Base-by-base conservation (phyloP, 2,329 filamentous ascomycete species). In the Hypoxylon sp. region DNA sequence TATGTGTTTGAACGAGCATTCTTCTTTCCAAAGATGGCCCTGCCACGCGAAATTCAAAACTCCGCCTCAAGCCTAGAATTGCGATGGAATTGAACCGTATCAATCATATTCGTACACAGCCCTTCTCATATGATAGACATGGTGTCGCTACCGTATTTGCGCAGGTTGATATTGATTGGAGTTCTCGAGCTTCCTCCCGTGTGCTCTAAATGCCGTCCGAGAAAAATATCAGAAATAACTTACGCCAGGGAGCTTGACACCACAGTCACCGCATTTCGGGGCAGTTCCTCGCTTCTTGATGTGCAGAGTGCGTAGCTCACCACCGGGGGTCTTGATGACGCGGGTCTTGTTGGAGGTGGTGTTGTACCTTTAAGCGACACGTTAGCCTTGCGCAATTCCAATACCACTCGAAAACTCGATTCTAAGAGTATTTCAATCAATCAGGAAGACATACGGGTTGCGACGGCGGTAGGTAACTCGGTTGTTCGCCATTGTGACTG, bases 211-310 rank as follows among this genome's bases (percentile, higher is more conserved):
- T 56, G 30, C 14, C 34, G 61, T 48, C 19, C 21, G 19, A 60
- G 6, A 28, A 48, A 46, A 46, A 52, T 38, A 30, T 13, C 11
- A 10, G 21, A 50, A 56, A 43, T 21, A 5, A 97, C 94, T 92
- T 93, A 99, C 94, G 85, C 96, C 96, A 82, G 93, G 90, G 80
- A 99, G 92, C 89, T 98, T 98, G 87, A 90, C 90, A 81, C 96
- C 96, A 82, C 97, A 99, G 89, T 99, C 96, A 89, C 97, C 93
- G 83, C 96, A 99, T 90, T 99, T 99, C 82, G 96, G 96, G 74
- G 94, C 92, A 82, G 94, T 97, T 79, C 94, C 96, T 84, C 91
- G 93, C 93, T 99, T 99, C 93, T 98, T 98, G 89, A 98, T 94
- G 91, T 99, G 95, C 79, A 98, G 92, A 82, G 97, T 91, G 83